Evolutionary conservation across 2,329 filamentous ascomycete genomes (phyloP), one percentile per base, ranked within the genome.

Genomic region (Rhexocercosporidium sp.): DNA sequence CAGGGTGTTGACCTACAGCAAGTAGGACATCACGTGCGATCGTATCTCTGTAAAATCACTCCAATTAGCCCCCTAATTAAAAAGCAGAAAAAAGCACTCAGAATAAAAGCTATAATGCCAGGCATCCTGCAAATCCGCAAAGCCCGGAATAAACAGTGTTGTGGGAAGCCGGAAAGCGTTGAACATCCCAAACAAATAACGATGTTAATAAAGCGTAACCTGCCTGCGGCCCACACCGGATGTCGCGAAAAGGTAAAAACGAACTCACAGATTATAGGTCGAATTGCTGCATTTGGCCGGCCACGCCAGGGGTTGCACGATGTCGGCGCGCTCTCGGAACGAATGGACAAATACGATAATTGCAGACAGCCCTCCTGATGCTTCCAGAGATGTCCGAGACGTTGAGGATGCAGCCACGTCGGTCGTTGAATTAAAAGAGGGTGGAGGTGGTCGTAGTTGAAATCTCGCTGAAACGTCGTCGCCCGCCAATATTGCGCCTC

Each of bases 21-120:
- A 37, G 39, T 18, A 65, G 22, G 7, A 65, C 41, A 47, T 65
- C 51, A 65, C 62, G 53, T 47, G 62, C 34, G 22, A 18, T 44
- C 8, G 61, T 41, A 34, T 51, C 18, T 47, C 62, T 61, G 27
- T 59, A 64, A 62, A 47, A 14, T 56, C 37, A 31, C 20, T 16
- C 16, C 29, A 57, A 64, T 64, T 46, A 64, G 49, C 37, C 25
- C 18, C 20, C 18, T 37, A 39, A 20, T 47, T 5, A 56, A 29
- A 56, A 34, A 51, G 44, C 12, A n/a, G 11, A 56, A 56, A 34
- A 20, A 22, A 12, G 9, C n/a, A 37, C 16, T 8, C 16, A 39
- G 6, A 18, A 56, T 34, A 37, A 9, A 56, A 56, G 31, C 29
- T n/a, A 39, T n/a, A 25, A 22, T 4, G 3, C n/a, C 9, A 22